Conservation (phyloP, 1,139 yeast species). For the Yamadazyma dendronema region DNA sequence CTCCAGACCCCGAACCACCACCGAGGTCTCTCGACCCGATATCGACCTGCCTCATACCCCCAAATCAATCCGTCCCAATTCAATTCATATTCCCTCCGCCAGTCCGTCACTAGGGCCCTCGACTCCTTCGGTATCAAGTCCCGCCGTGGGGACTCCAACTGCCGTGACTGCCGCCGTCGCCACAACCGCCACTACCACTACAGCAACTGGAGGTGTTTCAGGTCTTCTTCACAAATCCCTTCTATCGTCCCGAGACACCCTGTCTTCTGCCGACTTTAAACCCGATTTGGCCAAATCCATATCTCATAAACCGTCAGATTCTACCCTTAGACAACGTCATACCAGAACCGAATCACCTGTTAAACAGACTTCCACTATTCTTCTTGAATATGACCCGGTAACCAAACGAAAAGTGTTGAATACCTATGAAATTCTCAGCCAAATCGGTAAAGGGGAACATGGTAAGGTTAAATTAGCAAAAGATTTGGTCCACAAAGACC, state of each 20-base stretch:
- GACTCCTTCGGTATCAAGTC: not conserved
- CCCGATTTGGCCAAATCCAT: conserved; percentile 9
- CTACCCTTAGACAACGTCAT: conserved; percentile 9
- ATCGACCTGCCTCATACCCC: too few relatives aligned
- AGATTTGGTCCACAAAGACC: conserved; percentile 64
- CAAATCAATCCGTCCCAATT: too few relatives aligned
- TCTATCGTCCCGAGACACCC: conserved; percentile 12
- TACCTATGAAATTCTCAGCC: conserved; percentile 84
- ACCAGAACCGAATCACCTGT: conserved; percentile 34
- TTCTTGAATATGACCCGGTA: conserved; percentile 85
- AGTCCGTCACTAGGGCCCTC: not conserved
- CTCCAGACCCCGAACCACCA: conserved; percentile 12
- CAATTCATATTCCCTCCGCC: too few relatives aligned
- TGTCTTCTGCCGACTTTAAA: conserved; percentile 10
- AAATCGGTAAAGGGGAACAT: conserved; percentile 94
- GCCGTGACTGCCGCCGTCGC: not conserved
- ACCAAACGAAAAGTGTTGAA: conserved; percentile 81
- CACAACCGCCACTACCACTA: not conserved
- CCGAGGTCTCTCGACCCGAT: conserved; percentile 12
- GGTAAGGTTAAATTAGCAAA: conserved; percentile 93
- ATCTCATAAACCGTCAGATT: conserved; percentile 11
- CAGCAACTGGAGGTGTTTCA: conserved; percentile 17
- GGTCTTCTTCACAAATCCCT: conserved; percentile 28
- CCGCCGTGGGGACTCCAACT: not conserved
- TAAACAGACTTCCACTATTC: conserved; percentile 80